Evolutionary conservation across 305 asterid genomes (phyloP).

Genomic region (Solanum chacoense): DNA sequence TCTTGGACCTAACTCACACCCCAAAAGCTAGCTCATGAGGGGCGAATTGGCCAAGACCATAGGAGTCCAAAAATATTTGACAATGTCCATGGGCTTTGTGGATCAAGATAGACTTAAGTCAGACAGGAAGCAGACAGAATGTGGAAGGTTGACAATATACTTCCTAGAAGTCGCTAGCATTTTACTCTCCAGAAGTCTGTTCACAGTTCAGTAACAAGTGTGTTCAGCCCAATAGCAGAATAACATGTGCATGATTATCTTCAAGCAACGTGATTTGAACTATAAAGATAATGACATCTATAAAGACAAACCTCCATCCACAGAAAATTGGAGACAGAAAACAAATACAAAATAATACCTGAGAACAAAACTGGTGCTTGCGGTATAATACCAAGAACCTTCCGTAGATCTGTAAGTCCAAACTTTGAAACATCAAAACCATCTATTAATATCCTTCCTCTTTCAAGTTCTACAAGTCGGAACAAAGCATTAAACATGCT

Average conservation of each 20-base stretch:
- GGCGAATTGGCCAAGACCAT: background rate
- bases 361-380: slow-evolving; percentile 95
- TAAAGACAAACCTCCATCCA: background rate
- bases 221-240: background rate
- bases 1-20: background rate
- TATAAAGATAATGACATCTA: background rate
- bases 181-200: background rate
- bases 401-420: slow-evolving; percentile 78
- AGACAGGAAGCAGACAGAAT: background rate
- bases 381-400: slow-evolving; percentile 88
- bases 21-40: background rate
- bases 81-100: background rate
- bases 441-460: slow-evolving; percentile 75
- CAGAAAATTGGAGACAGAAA: background rate
- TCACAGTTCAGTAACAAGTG: background rate
- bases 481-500: slow-evolving; percentile 94
- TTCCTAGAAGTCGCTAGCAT: background rate
- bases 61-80: background rate
- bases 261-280: background rate
- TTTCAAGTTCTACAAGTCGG: slow-evolving; percentile 77
- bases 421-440: slow-evolving; percentile 59
- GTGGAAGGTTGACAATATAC: background rate
- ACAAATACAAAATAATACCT: slow-evolving; percentile 31
- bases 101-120: background rate
- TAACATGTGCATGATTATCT: background rate